Evolutionary conservation across 345 rosid genomes (phyloP), one percentile per base, ranked within the genome.

Genomic region (Brassica juncea): DNA sequence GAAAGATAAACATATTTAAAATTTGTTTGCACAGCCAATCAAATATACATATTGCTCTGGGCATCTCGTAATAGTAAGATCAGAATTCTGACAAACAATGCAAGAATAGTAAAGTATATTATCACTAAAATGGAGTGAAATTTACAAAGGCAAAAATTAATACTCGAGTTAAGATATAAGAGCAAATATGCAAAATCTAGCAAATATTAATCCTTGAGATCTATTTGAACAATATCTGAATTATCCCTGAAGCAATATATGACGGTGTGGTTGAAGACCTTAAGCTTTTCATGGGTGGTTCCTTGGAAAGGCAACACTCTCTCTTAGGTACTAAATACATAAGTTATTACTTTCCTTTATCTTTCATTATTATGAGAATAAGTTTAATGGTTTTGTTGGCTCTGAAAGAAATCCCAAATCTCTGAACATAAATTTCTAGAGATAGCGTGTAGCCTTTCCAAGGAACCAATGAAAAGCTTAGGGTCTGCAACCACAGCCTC

Each of bases 251-350:
- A 62, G 94, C 87, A 31, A 82, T 85, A 63, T 93, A 91, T 76
- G 95, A 86, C 52, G 96, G 88, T 58, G 85, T 95, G 61, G 84
- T 79, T 34, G 86, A 82, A 32, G 81, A 72, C 71, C 87, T 92
- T 30, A 84, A 80, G 77, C 93, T 87, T 65, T 93, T 32, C 35
- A 32, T 32, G 35, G 35, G 35, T 32, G 5, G 35, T 32, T 32
- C 35, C 30, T 82, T 93, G 80, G 90, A 95, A 88, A 86, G 82
- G 80, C 87, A 90, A 2, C 99, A 95, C 85, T 85, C 89, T 52
- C 76, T 85, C 27, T 80, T 95, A 96, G 86, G 90, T 49, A 91
- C 99, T 71, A 95, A 93, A 82, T 95, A 93, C 85, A 91, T 90
- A 85, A 82, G 88, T 30, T 30, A 8, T 35, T 35, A 35, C 42